These are phyloP conservation scores for Malus hybrid DNA, from an alignment of 331 rosid genomes.

Conservation along the genomic window DNA sequence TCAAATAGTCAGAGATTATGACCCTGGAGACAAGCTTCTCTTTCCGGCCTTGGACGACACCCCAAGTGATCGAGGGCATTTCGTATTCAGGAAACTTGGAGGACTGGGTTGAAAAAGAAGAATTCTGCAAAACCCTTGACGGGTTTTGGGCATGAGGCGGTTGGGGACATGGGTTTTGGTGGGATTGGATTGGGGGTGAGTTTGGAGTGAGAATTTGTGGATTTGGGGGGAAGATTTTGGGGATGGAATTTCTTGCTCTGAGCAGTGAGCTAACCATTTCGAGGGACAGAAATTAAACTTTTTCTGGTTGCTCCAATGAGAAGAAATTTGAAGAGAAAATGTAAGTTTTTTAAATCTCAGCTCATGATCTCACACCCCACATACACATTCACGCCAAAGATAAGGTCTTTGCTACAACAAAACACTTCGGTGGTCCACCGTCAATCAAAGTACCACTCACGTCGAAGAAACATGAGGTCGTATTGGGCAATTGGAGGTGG, in stretches of 20 bases:
- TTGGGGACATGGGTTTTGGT: conserved; percentile 10
- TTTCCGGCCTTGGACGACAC: conserved; percentile 80
- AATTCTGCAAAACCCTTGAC: conserved; percentile 37
- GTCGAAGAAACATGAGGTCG: too few species aligned
- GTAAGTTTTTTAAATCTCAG: too few species aligned
- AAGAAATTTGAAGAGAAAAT: too few species aligned
- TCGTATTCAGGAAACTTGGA: conserved; percentile 58
- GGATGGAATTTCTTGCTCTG: conserved; percentile 4
- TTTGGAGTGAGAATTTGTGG: not conserved
- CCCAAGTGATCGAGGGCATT: conserved; percentile 89
- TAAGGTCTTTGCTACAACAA: too few species aligned
- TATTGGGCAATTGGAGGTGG: too few species aligned
- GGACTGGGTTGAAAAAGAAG: conserved; percentile 36
- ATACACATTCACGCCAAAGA: too few species aligned
- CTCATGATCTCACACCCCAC: too few species aligned
- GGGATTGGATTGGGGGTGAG: conserved; percentile 9
- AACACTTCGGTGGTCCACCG: too few species aligned
- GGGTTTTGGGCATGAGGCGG: conserved; percentile 28
- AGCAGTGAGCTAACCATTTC: not conserved
- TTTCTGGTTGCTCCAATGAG: too few species aligned
- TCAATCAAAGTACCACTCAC: too few species aligned
- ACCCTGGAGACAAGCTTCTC: conserved; percentile 83
- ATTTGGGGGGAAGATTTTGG: conserved; percentile 4
- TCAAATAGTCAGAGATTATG: conserved; percentile 40
- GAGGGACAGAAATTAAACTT: too few species aligned